Conservation (phyloP, 352 stramenopile species). For the Globisporangium alternatum region DNA sequence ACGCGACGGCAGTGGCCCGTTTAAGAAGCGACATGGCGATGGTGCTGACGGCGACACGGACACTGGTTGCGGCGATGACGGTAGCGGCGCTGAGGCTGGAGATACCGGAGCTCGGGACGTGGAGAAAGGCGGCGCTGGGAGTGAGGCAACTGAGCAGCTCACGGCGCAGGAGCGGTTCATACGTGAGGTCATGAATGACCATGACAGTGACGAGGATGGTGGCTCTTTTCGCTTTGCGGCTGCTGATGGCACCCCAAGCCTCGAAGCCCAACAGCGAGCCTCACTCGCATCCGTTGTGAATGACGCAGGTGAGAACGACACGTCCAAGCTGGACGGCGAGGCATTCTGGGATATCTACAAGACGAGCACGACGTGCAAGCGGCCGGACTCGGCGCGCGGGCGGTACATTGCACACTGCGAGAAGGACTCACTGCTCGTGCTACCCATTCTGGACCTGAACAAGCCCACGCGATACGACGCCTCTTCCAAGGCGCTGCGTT, state of each 20-base stretch:
- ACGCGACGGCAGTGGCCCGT: conserved; percentile 4
- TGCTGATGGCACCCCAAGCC: background rate
- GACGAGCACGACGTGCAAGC: conserved; percentile 30
- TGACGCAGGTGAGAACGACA: background rate
- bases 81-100: background rate
- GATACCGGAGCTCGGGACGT: conserved; percentile 1
- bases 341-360: conserved; percentile 70
- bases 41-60: background rate
- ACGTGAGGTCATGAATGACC: conserved; percentile 40
- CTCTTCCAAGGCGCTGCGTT: conserved; percentile 37
- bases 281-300: background rate
- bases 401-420: conserved; percentile 65
- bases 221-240: background rate
- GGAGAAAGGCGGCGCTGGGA: background rate
- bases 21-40: background rate
- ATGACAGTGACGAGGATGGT: conserved; percentile 18
- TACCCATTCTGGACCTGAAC: conserved; percentile 64
- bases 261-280: background rate
- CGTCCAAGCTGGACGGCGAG: conserved; percentile 16
- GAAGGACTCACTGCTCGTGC: conserved; percentile 51
- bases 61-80: conserved; percentile 7
- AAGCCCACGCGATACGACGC: conserved; percentile 40
- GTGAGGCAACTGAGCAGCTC: background rate
- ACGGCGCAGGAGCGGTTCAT: conserved; percentile 29
- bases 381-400: conserved; percentile 46